Evolutionary conservation across 148 eudicot genomes (phyloP), one percentile per base, ranked within the genome.

Genomic region (Linanthus parryae): DNA sequence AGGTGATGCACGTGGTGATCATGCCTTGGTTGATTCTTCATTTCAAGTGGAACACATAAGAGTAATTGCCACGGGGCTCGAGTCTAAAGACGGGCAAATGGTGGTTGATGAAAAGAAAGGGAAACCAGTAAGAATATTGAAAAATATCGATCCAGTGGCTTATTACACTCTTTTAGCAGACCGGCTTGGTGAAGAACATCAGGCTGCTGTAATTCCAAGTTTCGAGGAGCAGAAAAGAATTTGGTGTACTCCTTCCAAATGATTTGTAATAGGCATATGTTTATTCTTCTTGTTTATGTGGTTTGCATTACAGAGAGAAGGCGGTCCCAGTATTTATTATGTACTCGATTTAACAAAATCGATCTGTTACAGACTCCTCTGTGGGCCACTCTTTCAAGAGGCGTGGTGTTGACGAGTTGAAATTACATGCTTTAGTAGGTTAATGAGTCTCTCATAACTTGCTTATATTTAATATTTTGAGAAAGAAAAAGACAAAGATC

Each of bases 181-280:
- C 61, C 77, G 62, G 33, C 85, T 91, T 33, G 79, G 86, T 9
- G 65, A 74, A 12, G 56, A 68, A 53, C 74, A 83, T 21, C 95
- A 81, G 56, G 78, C 86, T 52, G 89, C 95, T 22, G 63, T 78
- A 2, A 21, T 82, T n/a, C 74, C 73, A 68, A 90, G 84, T 63
- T 81, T 74, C 58, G 43, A 65, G 18, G 67, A 78, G 51, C 94
- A 86, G 57, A 59, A 27, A 54, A 76, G 62, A 48, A 35, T 49
- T 50, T 73, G 80, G 86, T 77, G 59, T 40, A 38, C 7, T 11
- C 57, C 25, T 9, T n/a, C n/a, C n/a, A n/a, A n/a, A n/a, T n/a
- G n/a, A n/a, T n/a, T n/a, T n/a, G n/a, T n/a, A n/a, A n/a, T n/a
- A n/a, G n/a, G n/a, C n/a, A n/a, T n/a, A n/a, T n/a, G n/a, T n/a